Conservation (phyloP, 179 eudicot species). For the Amaranthus tricolor region DNA sequence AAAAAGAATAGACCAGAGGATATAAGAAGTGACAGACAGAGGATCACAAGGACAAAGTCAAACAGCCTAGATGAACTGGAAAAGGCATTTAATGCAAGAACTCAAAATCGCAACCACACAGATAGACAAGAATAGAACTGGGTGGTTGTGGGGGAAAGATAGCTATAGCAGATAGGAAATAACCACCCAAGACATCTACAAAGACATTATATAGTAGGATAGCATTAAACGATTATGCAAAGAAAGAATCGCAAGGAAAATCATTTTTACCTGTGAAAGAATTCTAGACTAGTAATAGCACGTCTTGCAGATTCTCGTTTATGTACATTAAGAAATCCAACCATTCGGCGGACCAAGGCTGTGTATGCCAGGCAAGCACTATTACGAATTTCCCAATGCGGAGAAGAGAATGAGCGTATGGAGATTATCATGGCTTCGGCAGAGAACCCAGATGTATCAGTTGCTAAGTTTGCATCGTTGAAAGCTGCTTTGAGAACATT, state of each 20-base stretch:
- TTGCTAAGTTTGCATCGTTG: slow-evolving; percentile 88
- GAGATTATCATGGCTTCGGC: slow-evolving; percentile 91
- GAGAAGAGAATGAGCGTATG: slow-evolving; percentile 81
- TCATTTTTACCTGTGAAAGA: slow-evolving; percentile 76
- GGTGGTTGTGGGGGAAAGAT: background rate
- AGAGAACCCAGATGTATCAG: slow-evolving; percentile 91
- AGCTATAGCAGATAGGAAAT: no score
- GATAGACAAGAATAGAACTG: background rate
- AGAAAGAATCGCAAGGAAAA: background rate
- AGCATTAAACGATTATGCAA: background rate
- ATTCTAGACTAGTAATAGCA: slow-evolving; percentile 85
- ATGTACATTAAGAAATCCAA: slow-evolving; percentile 94
- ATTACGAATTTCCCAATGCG: slow-evolving; percentile 95
- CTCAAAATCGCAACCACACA: background rate
- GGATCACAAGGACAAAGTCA: no score
- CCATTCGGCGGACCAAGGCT: slow-evolving; percentile 96
- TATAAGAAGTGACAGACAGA: no score
- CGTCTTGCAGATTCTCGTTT: slow-evolving; percentile 89
- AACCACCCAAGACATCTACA: background rate
- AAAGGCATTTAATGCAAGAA: no score
- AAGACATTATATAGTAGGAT: background rate
- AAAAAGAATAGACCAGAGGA: no score
- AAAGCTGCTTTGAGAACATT: slow-evolving; percentile 90
- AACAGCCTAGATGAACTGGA: no score
- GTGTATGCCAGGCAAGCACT: slow-evolving; percentile 96